phyloP scores from a whole-genome alignment of 1,139 yeast species.

The Protomyces pachydermus region DNA sequence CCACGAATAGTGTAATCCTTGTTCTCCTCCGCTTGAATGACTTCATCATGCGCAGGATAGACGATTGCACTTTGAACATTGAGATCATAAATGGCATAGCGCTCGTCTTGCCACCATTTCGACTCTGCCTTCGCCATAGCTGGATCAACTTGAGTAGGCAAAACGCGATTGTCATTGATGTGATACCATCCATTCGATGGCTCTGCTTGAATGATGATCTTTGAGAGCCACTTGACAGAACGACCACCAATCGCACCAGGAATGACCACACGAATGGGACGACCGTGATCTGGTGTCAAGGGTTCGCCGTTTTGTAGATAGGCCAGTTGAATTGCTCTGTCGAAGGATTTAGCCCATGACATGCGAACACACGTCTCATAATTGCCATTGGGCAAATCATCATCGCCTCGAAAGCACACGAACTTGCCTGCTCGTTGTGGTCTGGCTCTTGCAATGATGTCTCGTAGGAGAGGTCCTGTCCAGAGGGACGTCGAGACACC shows the following conservation, averaged over 20 bases:
- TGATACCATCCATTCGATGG: conserved; percentile 42
- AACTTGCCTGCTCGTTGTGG: conserved; percentile 37
- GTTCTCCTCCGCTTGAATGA: conserved; percentile 27
- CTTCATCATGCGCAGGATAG: conserved; percentile 38
- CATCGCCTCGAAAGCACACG: conserved; percentile 41
- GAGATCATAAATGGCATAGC: conserved; percentile 40
- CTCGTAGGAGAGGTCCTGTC: conserved; percentile 40
- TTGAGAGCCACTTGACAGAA: conserved; percentile 40
- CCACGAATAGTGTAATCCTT: conserved; percentile 36
- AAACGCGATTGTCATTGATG: conserved; percentile 39
- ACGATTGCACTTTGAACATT: conserved; percentile 39
- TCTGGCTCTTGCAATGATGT: conserved; percentile 36
- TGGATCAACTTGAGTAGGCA: conserved; percentile 41
- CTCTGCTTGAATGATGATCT: conserved; percentile 36
- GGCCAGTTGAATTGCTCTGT: conserved; percentile 38
- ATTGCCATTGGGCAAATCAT: conserved; percentile 40
- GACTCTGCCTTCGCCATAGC: conserved; percentile 38
- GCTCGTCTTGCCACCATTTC: conserved; percentile 40
- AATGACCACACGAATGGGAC: conserved; percentile 39
- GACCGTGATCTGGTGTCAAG: conserved; percentile 41
- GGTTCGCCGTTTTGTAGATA: conserved; percentile 40
- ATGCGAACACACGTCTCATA: conserved; percentile 40
- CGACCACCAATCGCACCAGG: conserved; percentile 43
- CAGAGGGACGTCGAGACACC: conserved; percentile 40
- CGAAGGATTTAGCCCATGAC: conserved; percentile 38